phyloP scores from a whole-genome alignment of 2,329 filamentous ascomycete species.

The Xylaria multiplex region DNA sequence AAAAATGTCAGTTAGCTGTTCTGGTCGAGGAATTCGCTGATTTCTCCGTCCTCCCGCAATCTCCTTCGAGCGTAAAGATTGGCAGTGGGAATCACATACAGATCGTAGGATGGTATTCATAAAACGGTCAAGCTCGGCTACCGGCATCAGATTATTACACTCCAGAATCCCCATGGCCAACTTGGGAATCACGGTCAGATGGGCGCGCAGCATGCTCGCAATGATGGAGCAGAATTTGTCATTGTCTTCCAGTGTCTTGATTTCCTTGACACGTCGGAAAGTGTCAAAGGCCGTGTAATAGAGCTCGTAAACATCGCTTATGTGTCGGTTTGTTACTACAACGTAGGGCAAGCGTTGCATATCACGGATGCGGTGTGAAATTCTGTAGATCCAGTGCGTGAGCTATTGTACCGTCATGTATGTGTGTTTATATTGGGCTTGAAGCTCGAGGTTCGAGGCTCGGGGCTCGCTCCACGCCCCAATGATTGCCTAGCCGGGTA shows the following conservation, averaged over 20 bases:
- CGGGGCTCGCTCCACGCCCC: neutral
- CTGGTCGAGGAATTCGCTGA: neutral
- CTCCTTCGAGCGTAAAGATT: neutral
- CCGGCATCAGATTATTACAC: slow-evolving; percentile 82
- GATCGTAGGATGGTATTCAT: slow-evolving; percentile 95
- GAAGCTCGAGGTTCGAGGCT: too few species aligned
- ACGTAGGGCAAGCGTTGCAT: slow-evolving; percentile 97
- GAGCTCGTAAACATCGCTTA: slow-evolving; percentile 93
- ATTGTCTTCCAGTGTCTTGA: slow-evolving; percentile 89
- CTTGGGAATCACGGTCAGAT: slow-evolving; percentile 92
- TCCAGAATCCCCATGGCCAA: slow-evolving; percentile 94
- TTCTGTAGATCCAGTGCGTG: slow-evolving; percentile 57
- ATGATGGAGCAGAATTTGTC: slow-evolving; percentile 85
- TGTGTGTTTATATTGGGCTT: neutral
- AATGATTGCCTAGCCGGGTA: neutral
- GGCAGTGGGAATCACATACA: slow-evolving; percentile 60
- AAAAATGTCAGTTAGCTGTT: slow-evolving; percentile 14
- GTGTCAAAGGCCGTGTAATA: slow-evolving; percentile 97
- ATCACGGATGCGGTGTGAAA: slow-evolving; percentile 93
- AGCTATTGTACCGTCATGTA: neutral
- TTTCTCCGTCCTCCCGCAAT: neutral
- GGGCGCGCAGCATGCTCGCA: slow-evolving; percentile 81
- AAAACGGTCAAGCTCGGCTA: slow-evolving; percentile 86
- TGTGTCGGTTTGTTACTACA: slow-evolving; percentile 93
- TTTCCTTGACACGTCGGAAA: slow-evolving; percentile 84